Evolutionary conservation across 164 flowering plant species (phyloP), one percentile per base, ranked within the genome.

Genomic region (Vitis rupestris): DNA sequence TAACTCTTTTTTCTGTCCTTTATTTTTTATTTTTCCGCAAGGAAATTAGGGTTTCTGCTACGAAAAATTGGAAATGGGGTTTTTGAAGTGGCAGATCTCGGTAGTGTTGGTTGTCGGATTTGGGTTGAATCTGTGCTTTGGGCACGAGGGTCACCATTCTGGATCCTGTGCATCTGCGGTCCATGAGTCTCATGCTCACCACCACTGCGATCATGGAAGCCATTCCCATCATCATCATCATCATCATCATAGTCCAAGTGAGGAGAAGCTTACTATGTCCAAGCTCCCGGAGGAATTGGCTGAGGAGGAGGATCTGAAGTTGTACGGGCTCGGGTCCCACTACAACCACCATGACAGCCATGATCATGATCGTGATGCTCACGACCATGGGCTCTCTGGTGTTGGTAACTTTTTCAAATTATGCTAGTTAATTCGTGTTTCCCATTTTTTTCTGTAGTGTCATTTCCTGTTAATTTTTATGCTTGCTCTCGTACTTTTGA

Each of bases 251-350:
- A 3, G 7, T 37, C 44, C 44, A 6, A 37, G 44, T 0, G 55
- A 61, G 13, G 74, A 73, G 61, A 48, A 59, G 1, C 29, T 48
- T 17, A 15, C 29, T 10, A 60, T 50, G 49, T 55, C 69, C 70
- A 78, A 75, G 82, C 86, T 94, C 17, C 97, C 94, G 0, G 92
- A 92, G 80, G 98, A 94, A 66, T 62, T 90, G 77, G 97, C 97
- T 0, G 97, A 92, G 68, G 97, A 92, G 65, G 98, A 92, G 74
- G 97, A 94, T 74, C 83, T 94, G 78, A 81, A 71, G 64, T 52
- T 86, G 61, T 81, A 78, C 55, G 90, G 90, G 3, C 78, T 88
- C 61, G 85, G 83, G 54, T 63, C 65, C 19, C 58, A 59, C 62
- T 62, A 66, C 11, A 48, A 51, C 10, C 77, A 75, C n/a, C 80